These are phyloP conservation scores for Spathaspora gorwiae DNA, from an alignment of 805 yeast species.

Conservation along the genomic window DNA sequence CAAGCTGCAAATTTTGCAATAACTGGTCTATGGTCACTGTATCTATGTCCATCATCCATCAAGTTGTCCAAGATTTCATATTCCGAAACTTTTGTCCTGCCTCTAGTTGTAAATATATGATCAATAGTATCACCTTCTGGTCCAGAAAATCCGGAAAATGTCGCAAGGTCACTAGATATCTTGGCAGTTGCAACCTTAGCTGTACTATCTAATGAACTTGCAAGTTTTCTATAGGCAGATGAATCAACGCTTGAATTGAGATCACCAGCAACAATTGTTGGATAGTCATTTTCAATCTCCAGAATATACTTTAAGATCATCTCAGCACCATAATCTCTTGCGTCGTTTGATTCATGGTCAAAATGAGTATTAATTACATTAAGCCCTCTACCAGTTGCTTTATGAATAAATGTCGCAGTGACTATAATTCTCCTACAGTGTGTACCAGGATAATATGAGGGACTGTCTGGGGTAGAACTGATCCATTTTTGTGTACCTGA, in stretches of 20 bases:
- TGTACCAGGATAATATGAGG: constrained; percentile 46
- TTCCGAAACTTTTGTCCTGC: constrained; percentile 13
- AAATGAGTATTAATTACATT: constrained; percentile 37
- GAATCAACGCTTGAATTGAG: constrained; percentile 40
- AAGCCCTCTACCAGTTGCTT: constrained; percentile 16
- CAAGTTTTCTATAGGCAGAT: constrained; percentile 23
- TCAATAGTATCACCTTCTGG: constrained; percentile 31
- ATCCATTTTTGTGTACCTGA: constrained; percentile 21
- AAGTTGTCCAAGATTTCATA: constrained; percentile 32
- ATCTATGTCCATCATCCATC: constrained; percentile 26
- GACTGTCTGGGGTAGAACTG: constrained; percentile 20
- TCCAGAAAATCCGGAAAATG: constrained; percentile 14
- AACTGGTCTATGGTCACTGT: constrained; percentile 49
- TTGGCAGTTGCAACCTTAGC: constrained; percentile 15
- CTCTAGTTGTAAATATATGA: constrained; percentile 25
- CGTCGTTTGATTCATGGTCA: constrained; percentile 32
- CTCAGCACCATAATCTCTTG: constrained; percentile 39
- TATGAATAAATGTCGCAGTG: constrained; percentile 24
- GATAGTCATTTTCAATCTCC: constrained; percentile 14
- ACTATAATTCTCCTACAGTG: constrained; percentile 35
- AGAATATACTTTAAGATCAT: constrained; percentile 38
- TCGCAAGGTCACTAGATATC: constrained; percentile 18
- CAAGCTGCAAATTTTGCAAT: not conserved
- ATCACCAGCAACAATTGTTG: constrained; percentile 45
- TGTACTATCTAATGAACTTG: constrained; percentile 11